Conservation (phyloP, 208 protist species). For the Leishmania amazonensis region DNA sequence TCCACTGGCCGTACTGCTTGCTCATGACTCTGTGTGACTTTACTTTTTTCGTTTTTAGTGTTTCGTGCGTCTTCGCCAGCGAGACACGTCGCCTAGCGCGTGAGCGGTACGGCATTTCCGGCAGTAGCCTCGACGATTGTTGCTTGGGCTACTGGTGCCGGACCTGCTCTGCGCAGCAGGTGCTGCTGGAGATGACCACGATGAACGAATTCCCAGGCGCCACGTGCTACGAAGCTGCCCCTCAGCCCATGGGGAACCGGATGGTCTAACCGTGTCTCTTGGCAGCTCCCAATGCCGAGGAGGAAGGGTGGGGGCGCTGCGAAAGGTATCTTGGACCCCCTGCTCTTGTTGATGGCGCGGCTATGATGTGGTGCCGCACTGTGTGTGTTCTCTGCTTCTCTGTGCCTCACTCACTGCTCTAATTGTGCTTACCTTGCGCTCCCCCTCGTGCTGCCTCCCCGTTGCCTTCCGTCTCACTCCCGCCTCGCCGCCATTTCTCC, state of each 20-base stretch:
- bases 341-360: not conserved
- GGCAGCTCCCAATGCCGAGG: not conserved
- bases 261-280: conserved; percentile 19
- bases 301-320: not conserved
- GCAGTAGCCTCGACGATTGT: conserved; percentile 25
- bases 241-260: conserved; percentile 27
- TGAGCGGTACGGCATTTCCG: conserved; percentile 34
- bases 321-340: not conserved
- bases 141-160: conserved; percentile 38
- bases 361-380: not conserved
- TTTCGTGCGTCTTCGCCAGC: conserved; percentile 25
- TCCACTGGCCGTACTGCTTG: conserved; percentile 31
- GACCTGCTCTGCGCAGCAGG: conserved; percentile 52
- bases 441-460: not conserved
- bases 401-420: not conserved
- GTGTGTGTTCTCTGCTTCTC: not conserved
- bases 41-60: not conserved
- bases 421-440: not conserved
- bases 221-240: conserved; percentile 35
- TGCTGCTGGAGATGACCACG: conserved; percentile 63
- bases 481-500: not conserved
- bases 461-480: not conserved
- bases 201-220: conserved; percentile 67
- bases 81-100: conserved; percentile 24
- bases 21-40: conserved; percentile 12